Evolutionary conservation across 257 asterid genomes (phyloP), one percentile per base, ranked within the genome.

Genomic region (Gentiana dahurica): DNA sequence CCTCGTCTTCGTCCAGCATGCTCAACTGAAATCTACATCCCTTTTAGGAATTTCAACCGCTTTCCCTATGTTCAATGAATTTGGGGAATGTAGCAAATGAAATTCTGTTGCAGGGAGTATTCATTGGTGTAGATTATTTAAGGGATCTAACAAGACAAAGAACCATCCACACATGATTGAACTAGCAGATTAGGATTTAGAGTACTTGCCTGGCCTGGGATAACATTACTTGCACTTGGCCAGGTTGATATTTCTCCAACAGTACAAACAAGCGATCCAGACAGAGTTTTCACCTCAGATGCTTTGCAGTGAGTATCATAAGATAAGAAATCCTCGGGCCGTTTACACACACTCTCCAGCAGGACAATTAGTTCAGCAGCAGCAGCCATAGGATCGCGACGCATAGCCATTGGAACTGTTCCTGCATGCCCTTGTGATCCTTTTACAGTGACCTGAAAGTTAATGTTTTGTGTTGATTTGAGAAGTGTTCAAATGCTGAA

Each of bases 401-500:
- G 90, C 95, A 92, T 88, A 55, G 54, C 58, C 99, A 92, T 92
- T 12, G 99, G 97, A 65, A 92, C 95, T 44, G 99, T 92, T 69
- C 97, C 99, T 0, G 97, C 99, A 60, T 92, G 97, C 64, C 99
- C 99, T 77, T 92, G 99, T 52, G 97, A 79, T 55, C 99, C 99
- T 83, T 71, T 88, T 65, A 88, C 94, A 0, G 84, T 83, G 71
- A 87, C 97, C 96, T 91, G 76, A 66, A 71, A 12, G 10, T 37
- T 4, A 47, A 5, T n/a, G 56, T 32, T 24, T 41, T 41, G 46
- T 11, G 46, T 36, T 61, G 32, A 50, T 51, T 50, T 37, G 36
- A 43, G 58, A 34, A 41, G 46, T 41, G 47, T 33, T 34, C 6
- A 12, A 12, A 44, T 32, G 39, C 47, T 24, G 44, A 15, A 43